Percentiles rank a stretch among this genome's conserved stretches.
These are phyloP conservation scores for Capronia americana DNA, from an alignment of 2,329 filamentous ascomycete species.

Conservation along the genomic window DNA sequence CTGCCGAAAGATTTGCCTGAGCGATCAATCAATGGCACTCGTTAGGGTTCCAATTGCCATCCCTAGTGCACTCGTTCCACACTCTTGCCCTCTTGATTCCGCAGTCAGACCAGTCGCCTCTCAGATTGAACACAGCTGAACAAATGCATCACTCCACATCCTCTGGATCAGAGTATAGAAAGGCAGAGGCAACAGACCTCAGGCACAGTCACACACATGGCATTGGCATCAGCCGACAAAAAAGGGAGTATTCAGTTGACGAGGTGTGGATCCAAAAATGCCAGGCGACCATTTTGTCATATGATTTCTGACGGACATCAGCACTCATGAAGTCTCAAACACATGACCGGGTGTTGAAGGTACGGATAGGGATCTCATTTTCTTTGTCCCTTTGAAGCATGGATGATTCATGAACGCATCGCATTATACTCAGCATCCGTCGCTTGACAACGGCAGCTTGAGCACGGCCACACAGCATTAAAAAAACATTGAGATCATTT, in stretches of 20 bases:
- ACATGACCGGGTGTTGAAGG: background rate
- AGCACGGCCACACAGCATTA: constrained; percentile 3
- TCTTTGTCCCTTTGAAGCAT: constrained; percentile 22
- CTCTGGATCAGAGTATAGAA: background rate
- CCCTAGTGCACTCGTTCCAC: background rate
- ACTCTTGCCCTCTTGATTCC: background rate
- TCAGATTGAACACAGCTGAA: background rate
- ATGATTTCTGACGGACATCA: constrained; percentile 18
- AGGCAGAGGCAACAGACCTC: background rate
- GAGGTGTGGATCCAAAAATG: background rate
- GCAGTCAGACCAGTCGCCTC: background rate
- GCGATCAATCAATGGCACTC: constrained; percentile 42
- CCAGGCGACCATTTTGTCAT: constrained; percentile 16
- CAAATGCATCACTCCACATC: background rate
- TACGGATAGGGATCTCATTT: constrained; percentile 32
- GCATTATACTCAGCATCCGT: constrained; percentile 5
- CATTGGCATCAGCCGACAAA: constrained; percentile 1
- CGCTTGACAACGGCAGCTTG: background rate
- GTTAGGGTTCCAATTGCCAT: constrained; percentile 14
- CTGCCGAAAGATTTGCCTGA: constrained; percentile 51
- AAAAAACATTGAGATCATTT: background rate
- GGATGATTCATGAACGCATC: constrained; percentile 2
- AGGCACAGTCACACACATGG: background rate
- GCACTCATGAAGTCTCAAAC: background rate
- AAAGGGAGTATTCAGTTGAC: background rate